phyloP scores from a whole-genome alignment of 2,329 filamentous ascomycete genomes.

The Ascosphaera apis region DNA sequence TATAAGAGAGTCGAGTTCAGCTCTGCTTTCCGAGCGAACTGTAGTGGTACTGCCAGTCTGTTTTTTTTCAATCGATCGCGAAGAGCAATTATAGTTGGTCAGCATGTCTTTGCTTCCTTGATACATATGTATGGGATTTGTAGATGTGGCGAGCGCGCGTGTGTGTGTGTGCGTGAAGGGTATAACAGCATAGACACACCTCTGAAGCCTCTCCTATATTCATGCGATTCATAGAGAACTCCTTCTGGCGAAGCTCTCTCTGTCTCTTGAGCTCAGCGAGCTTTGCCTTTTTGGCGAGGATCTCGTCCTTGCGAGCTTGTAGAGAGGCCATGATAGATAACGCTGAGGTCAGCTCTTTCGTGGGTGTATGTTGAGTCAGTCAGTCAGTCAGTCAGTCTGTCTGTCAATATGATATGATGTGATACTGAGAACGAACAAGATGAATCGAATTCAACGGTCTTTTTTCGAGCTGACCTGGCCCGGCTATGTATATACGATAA shows the following conservation, averaged over 20 bases:
- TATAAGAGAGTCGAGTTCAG: slow-evolving; percentile 65
- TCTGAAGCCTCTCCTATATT: slow-evolving; percentile 47
- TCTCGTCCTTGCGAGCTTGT: slow-evolving; percentile 77
- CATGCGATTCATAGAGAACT: slow-evolving; percentile 46
- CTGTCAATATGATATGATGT: too few species aligned
- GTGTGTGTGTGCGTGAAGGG: slow-evolving; percentile 2
- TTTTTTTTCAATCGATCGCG: too few species aligned
- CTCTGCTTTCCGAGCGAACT: slow-evolving; percentile 38
- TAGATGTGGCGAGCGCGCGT: slow-evolving; percentile 34
- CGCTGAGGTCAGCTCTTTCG: not conserved
- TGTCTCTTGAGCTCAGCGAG: slow-evolving; percentile 89
- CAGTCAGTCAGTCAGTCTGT: not conserved
- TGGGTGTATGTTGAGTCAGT: not conserved
- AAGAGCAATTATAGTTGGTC: too few species aligned
- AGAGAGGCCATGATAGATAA: slow-evolving; percentile 12
- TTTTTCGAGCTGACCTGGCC: too few species aligned
- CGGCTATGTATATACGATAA: too few species aligned
- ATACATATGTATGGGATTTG: too few species aligned
- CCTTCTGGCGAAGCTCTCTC: slow-evolving; percentile 58
- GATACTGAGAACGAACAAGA: slow-evolving; percentile 9
- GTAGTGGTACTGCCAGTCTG: too few species aligned
- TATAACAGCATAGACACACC: slow-evolving; percentile 28
- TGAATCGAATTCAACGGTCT: slow-evolving; percentile 14
- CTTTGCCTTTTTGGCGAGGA: slow-evolving; percentile 88
- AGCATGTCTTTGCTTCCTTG: too few species aligned